Conservation (phyloP, 139 green algal species). For the Parachlorella kessleri region DNA sequence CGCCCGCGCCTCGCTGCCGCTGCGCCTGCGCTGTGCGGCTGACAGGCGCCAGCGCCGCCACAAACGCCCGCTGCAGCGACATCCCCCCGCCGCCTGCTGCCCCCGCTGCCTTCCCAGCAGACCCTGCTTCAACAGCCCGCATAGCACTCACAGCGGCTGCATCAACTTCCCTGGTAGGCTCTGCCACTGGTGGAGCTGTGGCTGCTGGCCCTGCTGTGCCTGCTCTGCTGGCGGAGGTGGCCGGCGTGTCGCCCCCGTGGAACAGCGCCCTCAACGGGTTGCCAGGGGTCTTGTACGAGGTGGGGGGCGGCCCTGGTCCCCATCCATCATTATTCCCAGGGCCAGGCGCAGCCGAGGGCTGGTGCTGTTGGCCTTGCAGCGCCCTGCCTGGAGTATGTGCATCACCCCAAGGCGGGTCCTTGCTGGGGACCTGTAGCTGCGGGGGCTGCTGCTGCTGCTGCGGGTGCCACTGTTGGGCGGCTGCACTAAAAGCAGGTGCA, state of each 20-base stretch:
- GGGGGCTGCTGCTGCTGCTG: too few relatives aligned
- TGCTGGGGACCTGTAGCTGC: too few relatives aligned
- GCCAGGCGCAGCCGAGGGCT: background rate
- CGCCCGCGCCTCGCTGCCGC: slow-evolving; percentile 13
- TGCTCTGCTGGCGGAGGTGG: background rate
- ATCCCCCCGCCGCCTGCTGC: background rate
- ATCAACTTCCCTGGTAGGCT: background rate
- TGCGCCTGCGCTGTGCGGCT: slow-evolving; percentile 7
- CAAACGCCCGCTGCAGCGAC: slow-evolving; percentile 20
- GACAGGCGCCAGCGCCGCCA: slow-evolving; percentile 19
- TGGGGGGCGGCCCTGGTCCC: too few relatives aligned
- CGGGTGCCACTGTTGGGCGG: too few relatives aligned
- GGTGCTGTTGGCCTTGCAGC: background rate
- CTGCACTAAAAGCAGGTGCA: too few relatives aligned
- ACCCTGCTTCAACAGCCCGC: background rate
- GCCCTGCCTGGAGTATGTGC: too few relatives aligned
- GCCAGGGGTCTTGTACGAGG: too few relatives aligned
- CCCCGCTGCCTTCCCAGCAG: background rate
- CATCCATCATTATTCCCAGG: background rate
- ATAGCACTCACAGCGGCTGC: background rate
- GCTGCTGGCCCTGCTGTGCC: background rate
- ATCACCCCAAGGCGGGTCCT: too few relatives aligned
- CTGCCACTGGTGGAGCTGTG: background rate
- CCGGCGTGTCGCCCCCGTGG: background rate
- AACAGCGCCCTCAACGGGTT: too few relatives aligned